Base-by-base conservation (phyloP, 208 protist genomes). In the Porcisia deanei region DNA sequence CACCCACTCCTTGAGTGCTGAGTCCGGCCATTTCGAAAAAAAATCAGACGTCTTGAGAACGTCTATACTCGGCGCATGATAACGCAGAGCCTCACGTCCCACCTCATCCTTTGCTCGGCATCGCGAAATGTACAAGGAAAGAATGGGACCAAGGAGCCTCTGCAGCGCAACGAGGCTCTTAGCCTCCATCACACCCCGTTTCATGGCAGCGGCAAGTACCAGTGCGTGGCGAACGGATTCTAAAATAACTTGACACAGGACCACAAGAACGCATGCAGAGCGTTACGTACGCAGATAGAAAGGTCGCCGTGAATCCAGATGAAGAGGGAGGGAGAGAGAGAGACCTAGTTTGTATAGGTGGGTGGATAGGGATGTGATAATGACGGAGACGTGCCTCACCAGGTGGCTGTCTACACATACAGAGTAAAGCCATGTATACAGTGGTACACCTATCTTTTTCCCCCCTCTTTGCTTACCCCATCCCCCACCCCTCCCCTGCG, bases 11-110 rank as follows among this genome's bases (percentile, higher is more conserved):
- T 80, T 73, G n/a, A 94, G 43, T 9, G 84, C 60, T 3, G 34
- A 22, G 20, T 60, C 39, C 2, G 87, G 71, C 90, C 90, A 96
- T 47, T 84, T 73, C 2, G 71, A 25, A 59, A 96, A 81, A 37
- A 93, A 25, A 2, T 81, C 73, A 18, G 45, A 71, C 1, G 58
- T 10, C 22, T 74, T 80, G 54, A 91, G 71, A 12, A 77, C 70
- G 0, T 87, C 71, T 20, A 58, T 53, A 20, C 54, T 66, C 5
- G 89, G 82, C 20, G 73, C 39, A 41, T 41, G 52, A 43, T 52
- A 65, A 6, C 20, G 71, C 25, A 37, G 18, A 16, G 18, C 16
- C 43, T 70, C 10, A n/a, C 37, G 53, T 45, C 12, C 3, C 20
- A n/a, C 57, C 16, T 71, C 71, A 7, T 41, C 41, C 41, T 69